Evolutionary conservation across 305 asterid genomes (phyloP).

Genomic region (Solanum hybrid): DNA sequence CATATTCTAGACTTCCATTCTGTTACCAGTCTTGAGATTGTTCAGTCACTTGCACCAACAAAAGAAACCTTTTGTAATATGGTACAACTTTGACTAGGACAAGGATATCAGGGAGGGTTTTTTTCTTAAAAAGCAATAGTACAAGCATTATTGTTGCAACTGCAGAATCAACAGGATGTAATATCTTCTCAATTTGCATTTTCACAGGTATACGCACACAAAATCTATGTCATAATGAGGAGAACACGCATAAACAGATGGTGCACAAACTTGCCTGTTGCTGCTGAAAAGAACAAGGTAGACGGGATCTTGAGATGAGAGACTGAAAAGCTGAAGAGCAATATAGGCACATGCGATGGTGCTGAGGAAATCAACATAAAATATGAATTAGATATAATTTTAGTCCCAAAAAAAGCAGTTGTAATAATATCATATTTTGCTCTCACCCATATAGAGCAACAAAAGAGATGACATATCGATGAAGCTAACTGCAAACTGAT

Average conservation of each 20-base stretch:
- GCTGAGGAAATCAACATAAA: slow-evolving; percentile 33
- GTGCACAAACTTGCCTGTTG: slow-evolving; percentile 48
- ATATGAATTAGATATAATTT: not conserved
- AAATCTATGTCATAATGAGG: not conserved
- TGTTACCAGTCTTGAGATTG: not conserved
- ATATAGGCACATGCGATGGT: slow-evolving; percentile 45
- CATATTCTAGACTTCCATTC: not conserved
- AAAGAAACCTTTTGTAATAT: not conserved
- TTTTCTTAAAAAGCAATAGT: not conserved
- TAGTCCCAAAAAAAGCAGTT: not conserved
- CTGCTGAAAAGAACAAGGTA: slow-evolving; percentile 44
- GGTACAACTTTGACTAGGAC: not conserved
- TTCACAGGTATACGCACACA: not conserved
- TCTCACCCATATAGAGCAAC: not conserved
- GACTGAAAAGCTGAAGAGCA: slow-evolving; percentile 48
- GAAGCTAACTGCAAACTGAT: no score
- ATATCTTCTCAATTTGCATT: not conserved
- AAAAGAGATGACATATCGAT: no score
- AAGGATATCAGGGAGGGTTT: not conserved
- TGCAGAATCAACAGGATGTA: not conserved
- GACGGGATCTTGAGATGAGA: slow-evolving; percentile 45
- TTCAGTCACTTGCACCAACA: not conserved
- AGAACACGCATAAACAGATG: not conserved
- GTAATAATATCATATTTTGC: not conserved
- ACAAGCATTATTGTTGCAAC: not conserved